These are phyloP conservation scores for Fusarium verticillioides DNA, from an alignment of 2,329 filamentous ascomycete species.

Conservation along the genomic window DNA sequence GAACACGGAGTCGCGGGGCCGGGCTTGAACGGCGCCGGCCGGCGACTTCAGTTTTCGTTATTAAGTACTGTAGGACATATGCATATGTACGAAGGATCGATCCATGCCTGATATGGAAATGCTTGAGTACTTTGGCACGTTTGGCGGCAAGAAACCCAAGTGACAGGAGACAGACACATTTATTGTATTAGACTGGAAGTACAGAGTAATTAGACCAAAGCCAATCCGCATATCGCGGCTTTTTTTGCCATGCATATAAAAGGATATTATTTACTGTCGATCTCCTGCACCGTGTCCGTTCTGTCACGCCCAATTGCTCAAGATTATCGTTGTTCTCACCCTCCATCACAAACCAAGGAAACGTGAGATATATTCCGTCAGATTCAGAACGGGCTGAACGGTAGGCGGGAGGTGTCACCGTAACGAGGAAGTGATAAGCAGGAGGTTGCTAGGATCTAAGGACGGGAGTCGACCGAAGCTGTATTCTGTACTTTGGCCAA, in stretches of 20 bases:
- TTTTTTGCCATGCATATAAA: neutral
- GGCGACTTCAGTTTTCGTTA: slow-evolving; percentile 15
- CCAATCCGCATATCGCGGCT: slow-evolving; percentile 12
- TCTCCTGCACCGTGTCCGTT: slow-evolving; percentile 23
- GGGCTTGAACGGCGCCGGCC: slow-evolving; percentile 30
- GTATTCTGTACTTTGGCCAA: slow-evolving; percentile 26
- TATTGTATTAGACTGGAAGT: neutral
- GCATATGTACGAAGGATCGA: neutral
- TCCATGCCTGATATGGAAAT: slow-evolving; percentile 18
- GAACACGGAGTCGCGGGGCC: slow-evolving; percentile 15
- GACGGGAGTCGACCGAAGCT: slow-evolving; percentile 36
- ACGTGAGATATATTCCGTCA: slow-evolving; percentile 28
- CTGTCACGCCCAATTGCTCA: slow-evolving; percentile 8
- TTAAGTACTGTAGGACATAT: neutral
- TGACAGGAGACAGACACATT: slow-evolving; percentile 7
- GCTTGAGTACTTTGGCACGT: slow-evolving; percentile 1
- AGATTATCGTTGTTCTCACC: slow-evolving; percentile 13
- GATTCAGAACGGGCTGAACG: slow-evolving; percentile 19
- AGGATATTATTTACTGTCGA: slow-evolving; percentile 14
- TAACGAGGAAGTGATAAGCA: slow-evolving; percentile 26
- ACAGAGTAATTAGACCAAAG: neutral
- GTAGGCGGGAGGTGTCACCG: slow-evolving; percentile 2
- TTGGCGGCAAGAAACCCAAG: slow-evolving; percentile 2
- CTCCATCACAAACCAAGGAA: slow-evolving; percentile 33
- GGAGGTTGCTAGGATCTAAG: slow-evolving; percentile 22